Evolutionary conservation across 2,329 filamentous ascomycete genomes (phyloP), one percentile per base, ranked within the genome.

Genomic region (Xylaria sp.): DNA sequence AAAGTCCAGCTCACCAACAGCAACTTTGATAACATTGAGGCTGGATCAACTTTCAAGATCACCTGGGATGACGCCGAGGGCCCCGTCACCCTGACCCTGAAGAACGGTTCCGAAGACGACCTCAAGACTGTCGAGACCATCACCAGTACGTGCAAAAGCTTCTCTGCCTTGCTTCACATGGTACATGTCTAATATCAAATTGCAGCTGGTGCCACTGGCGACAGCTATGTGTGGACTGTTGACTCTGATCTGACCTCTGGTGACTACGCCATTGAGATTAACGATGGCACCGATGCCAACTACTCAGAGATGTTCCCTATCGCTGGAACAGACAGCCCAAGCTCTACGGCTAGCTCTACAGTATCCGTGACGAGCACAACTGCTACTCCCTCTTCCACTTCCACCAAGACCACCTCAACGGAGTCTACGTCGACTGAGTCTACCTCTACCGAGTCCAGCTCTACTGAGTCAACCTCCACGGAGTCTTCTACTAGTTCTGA

Each of bases 251-350:
- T 84, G 36, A 66, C 80, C 66, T 73, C 78, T 33, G 84, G 79
- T 76, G 75, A 73, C 39, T 86, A 86, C 73, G 83, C 84, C 70
- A 79, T 86, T 72, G 77, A 82, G 78, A 84, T 86, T 74, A 69
- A 64, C 33, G 83, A 86, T 72, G 74, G 73, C 41, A 75, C 73
- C 39, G 76, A 78, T 13, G 70, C 75, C 75, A 86, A 86, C 83
- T 86, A 83, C 81, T 83, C 81, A 73, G 4, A 67, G 13, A 78
- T 78, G 75, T 86, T 84, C 76, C 15, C 70, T 8, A 72, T 83
- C 59, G 23, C 60, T 18, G 80, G 80, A 52, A 73, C 73, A 28
- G 61, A 63, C 66, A 64, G 68, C 41, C 64, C 74, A 3, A 46
- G 39, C 20, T 31, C 56, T 31, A 46, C 56, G 8, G 33, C 49